Conservation (phyloP, 208 protist species). For the Crithidia fasciculata region DNA sequence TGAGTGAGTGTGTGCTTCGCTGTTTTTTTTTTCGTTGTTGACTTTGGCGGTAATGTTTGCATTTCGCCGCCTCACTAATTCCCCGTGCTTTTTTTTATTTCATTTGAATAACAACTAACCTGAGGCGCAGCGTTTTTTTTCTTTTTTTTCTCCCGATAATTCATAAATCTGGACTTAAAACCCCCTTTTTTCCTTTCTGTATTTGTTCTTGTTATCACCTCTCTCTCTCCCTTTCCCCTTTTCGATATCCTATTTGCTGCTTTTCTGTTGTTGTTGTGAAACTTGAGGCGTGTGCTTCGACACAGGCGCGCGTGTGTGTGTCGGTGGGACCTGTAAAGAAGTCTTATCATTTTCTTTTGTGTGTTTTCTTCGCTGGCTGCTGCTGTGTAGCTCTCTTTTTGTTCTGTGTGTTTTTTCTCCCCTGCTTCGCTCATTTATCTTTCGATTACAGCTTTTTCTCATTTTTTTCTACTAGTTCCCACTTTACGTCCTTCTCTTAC, state of each 20-base stretch:
- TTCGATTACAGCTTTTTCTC: not conserved
- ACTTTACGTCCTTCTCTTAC: no score
- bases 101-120: constrained; percentile 1
- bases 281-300: no score
- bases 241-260: constrained; percentile 2
- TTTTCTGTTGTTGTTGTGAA: not conserved
- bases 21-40: not conserved
- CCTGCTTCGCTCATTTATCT: not conserved
- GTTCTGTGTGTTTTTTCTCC: constrained; percentile 5
- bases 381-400: not conserved
- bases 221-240: no score
- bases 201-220: no score
- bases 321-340: not conserved
- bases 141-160: no score
- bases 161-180: not conserved
- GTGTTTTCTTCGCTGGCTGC: not conserved
- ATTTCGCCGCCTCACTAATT: not conserved
- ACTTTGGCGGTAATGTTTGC: no score
- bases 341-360: not conserved
- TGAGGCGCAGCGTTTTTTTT: not conserved
- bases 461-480: not conserved
- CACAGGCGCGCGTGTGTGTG: not conserved
- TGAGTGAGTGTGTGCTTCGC: not conserved
- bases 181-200: not conserved
- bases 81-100: not conserved